A percentile compares a stretch with the other conserved stretches of the same genome.
Conservation (phyloP, 2,329 filamentous ascomycete species). For the Penicillium freii region DNA sequence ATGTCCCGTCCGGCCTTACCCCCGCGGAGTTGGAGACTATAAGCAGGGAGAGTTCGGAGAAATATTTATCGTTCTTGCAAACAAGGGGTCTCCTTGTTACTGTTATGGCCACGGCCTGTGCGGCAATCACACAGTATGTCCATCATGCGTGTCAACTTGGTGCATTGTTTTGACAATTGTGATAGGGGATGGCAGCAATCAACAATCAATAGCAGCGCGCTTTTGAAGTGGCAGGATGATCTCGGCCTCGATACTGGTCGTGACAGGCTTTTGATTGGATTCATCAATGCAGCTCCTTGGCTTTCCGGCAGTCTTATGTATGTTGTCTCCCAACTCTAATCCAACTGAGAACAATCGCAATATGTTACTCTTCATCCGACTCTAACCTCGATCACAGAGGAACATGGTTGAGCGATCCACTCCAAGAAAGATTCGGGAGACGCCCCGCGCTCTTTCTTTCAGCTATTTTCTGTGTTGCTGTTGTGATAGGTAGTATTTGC, state of each 20-base stretch:
- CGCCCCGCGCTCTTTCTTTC: conserved; percentile 41
- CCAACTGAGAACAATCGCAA: too few species aligned
- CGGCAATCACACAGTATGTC: conserved; percentile 26
- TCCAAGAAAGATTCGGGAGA: conserved; percentile 25
- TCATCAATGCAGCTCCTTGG: conserved; percentile 1
- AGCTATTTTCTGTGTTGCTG: conserved; percentile 26
- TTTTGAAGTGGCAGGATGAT: neutral
- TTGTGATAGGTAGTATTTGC: neutral
- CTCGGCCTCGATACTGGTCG: neutral
- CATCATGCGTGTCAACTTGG: neutral
- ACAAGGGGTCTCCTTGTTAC: conserved; percentile 10
- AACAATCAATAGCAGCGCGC: conserved; percentile 20
- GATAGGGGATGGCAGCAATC: conserved; percentile 27
- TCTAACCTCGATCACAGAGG: neutral
- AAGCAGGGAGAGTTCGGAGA: neutral
- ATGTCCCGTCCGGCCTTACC: neutral
- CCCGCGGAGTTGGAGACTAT: neutral
- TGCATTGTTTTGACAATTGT: neutral
- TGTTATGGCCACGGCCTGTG: conserved; percentile 24
- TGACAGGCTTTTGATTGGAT: neutral
- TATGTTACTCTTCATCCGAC: neutral
- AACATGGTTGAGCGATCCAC: conserved; percentile 23
- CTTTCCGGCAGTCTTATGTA: neutral
- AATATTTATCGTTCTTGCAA: neutral
- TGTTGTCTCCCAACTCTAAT: neutral